Conservation (phyloP, 1,284 basidiomycete genomes). For the Schizophyllum amplum region DNA sequence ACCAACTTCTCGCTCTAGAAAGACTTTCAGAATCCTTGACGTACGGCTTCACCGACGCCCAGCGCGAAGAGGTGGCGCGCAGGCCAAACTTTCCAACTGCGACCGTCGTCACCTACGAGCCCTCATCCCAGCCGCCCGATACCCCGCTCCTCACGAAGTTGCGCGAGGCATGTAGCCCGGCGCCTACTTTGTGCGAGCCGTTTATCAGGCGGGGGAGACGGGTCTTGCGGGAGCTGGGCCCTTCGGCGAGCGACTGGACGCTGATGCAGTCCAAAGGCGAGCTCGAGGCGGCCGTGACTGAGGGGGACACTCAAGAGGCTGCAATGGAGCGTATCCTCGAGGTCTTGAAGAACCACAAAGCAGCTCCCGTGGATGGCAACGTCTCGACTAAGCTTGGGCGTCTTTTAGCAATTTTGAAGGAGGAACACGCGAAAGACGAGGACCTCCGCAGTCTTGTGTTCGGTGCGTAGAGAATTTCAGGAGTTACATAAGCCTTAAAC, state of each 20-base stretch:
- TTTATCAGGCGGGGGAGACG: background rate
- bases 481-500: no score
- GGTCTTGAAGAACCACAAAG: background rate
- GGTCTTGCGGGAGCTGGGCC: background rate
- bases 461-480: slow-evolving; percentile 34
- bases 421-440: slow-evolving; percentile 41
- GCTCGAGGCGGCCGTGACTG: background rate
- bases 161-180: background rate
- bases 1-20: background rate
- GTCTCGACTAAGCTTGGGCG: slow-evolving; percentile 56
- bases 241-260: background rate
- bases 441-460: slow-evolving; percentile 58
- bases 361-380: no score
- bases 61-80: background rate
- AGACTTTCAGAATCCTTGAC: background rate
- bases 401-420: slow-evolving; percentile 47
- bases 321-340: background rate
- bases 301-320: background rate
- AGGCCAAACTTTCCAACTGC: background rate
- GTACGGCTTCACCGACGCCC: background rate
- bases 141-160: background rate
- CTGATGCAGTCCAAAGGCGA: background rate
- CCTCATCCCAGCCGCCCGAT: background rate
- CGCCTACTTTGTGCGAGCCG: background rate
- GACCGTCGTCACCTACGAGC: background rate